Evolutionary conservation across 2,329 filamentous ascomycete genomes (phyloP), one percentile per base, ranked within the genome.

Genomic region (Bipolaris zeicola): DNA sequence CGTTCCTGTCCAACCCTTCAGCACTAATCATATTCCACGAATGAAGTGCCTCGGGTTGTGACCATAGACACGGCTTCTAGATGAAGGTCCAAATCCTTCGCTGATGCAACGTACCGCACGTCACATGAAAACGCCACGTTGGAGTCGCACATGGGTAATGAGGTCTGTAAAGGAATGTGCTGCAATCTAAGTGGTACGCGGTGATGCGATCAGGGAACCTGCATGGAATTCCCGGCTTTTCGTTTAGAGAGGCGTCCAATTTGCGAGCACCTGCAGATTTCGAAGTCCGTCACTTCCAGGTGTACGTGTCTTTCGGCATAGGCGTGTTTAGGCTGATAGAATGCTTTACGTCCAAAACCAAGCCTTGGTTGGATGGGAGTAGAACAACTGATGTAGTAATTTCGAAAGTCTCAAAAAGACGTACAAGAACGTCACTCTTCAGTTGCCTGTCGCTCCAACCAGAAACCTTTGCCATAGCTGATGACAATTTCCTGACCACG

Each of bases 401-500:
- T 28, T 28, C 8, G 26, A 28, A 7, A 28, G 24, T 13, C 14
- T 42, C 6, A 36, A 20, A 37, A 20, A 28, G 31, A 34, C 31
- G 20, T 43, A n/a, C 33, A 28, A n/a, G 24, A 7, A 10, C 20
- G 26, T 63, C 43, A 63, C 38, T 42, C 47, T 52, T 56, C 55
- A 28, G 46, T 18, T 16, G 43, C 33, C 31, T 66, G 59, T 31
- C 77, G 73, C 62, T 77, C 75, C 54, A 69, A 74, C 80, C 80
- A 82, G 53, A 81, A 82, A 0, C 79, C 80, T 64, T 83, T 83
- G 28, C 82, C 82, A 64, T 84, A 84, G 62, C 76, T 82, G n/a
- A 84, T 75, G 26, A 83, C 70, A 41, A 84, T 79, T 68, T 84
- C 82, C 54, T 82, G 75, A 2, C 80, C 81, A 54, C 76, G 79